A percentile compares a stretch with the other conserved stretches of the same genome.
phyloP scores from a whole-genome alignment of 2,329 filamentous ascomycete genomes.

The Fusarium avenaceum region DNA sequence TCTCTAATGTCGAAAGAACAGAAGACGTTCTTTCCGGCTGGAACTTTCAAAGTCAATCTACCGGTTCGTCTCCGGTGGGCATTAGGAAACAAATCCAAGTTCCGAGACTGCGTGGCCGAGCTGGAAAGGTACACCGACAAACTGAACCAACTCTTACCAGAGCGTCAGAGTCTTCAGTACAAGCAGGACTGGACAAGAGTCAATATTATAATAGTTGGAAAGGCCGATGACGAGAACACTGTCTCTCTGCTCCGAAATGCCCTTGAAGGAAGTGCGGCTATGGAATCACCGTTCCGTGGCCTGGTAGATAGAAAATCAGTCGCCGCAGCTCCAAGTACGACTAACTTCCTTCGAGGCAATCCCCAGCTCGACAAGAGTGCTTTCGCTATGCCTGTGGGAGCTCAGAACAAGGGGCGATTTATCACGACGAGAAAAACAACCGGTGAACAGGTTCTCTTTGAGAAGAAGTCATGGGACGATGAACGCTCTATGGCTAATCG shows the following conservation, averaged over 20 bases:
- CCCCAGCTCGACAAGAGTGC: neutral
- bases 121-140: neutral
- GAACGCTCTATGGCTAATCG: neutral
- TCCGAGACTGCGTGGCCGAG: conserved; percentile 3
- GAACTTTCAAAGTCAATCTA: neutral
- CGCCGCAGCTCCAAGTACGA: neutral
- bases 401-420: accelerated
- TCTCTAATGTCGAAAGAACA: neutral
- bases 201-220: neutral
- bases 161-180: neutral
- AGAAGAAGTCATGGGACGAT: conserved; percentile 8
- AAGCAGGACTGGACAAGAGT: conserved; percentile 10
- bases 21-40: accelerated
- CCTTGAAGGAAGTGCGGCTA: accelerated
- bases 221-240: neutral
- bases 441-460: neutral
- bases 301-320: neutral
- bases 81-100: neutral
- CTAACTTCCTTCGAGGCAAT: neutral
- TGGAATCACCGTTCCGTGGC: neutral
- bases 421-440: neutral
- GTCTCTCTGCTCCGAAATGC: neutral
- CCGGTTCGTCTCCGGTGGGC: neutral
- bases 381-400: neutral
- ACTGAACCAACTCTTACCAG: neutral